Base-by-base conservation (phyloP, 352 stramenopile genomes). In the Globisporangium camurandrum region DNA sequence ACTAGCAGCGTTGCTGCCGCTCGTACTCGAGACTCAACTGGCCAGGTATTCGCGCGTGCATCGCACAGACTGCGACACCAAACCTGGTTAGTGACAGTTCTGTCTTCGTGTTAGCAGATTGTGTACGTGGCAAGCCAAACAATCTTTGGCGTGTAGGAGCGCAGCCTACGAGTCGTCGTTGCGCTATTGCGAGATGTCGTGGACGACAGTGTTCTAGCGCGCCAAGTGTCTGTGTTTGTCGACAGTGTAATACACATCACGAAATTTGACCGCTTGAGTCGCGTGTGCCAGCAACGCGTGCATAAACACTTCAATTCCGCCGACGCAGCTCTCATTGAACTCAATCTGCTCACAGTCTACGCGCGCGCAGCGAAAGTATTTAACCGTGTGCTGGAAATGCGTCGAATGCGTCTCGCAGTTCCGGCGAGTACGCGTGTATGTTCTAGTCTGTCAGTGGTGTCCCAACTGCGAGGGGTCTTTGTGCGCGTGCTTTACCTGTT, bases 391-490 rank as follows among this genome's bases (percentile, higher is more conserved):
- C 40, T 52, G 56, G 48, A 39, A 42, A n/a, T n/a, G n/a, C 11
- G 46, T 60, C 16, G 61, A 36, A 4, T 68, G 43, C 11, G 34
- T 40, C 19, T 68, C 63, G 39, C 74, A 48, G 14, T 58, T 73
- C 75, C 75, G 75, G 72, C 75, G 72, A 86, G 46, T 78, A 86
- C 20, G 62, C 59, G 22, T 84, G 75, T 24, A 84, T 46, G 46
- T 82, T 82, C 46, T 86, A 72, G 27, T 86, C 72, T 0, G 65
- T 57, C 1, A 78, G 16, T 4, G 75, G 66, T 0, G 62, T 74
- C 1, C 61, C 50, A 8, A 49, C 63, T 20, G 66, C 67, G 5
- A 86, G 59, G 22, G 61, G 36, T 67, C 60, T 16, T 64, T 66
- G 9, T 67, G 57, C 8, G 79, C 52, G 22, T 86, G 75, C 2